A percentile compares a stretch with the other conserved stretches of the same genome.
These are phyloP conservation scores for Kwoniella heveanensis DNA, from an alignment of 768 basidiomycete species.

Conservation along the genomic window DNA sequence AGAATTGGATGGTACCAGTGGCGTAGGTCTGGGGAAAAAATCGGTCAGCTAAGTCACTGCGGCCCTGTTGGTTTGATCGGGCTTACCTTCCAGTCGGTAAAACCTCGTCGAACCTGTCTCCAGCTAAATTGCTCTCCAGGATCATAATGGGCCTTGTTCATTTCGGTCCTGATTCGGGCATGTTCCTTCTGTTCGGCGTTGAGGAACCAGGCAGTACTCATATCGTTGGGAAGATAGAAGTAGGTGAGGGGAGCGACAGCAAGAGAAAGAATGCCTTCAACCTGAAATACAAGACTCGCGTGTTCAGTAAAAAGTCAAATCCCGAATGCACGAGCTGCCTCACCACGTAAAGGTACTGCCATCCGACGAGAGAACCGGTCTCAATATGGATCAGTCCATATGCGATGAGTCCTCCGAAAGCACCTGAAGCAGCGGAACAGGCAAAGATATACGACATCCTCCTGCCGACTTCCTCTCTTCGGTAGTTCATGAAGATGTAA, in stretches of 20 bases:
- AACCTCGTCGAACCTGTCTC: slow-evolving; percentile 23
- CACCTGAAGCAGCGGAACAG: slow-evolving; percentile 80
- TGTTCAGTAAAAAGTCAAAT: background rate
- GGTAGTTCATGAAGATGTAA: slow-evolving; percentile 34
- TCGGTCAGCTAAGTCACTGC: background rate
- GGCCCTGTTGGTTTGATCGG: slow-evolving; percentile 11
- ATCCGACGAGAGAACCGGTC: slow-evolving; percentile 48
- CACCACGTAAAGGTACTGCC: slow-evolving; percentile 41
- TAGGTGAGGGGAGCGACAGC: slow-evolving; percentile 25
- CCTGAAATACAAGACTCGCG: background rate
- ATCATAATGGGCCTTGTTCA: slow-evolving; percentile 35
- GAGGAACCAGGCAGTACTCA: slow-evolving; percentile 37
- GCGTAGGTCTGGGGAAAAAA: background rate
- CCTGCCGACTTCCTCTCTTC: slow-evolving; percentile 29
- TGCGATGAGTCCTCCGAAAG: slow-evolving; percentile 70
- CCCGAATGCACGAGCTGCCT: background rate
- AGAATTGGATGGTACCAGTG: slow-evolving; percentile 36
- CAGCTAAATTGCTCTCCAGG: slow-evolving; percentile 37
- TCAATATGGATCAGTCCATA: slow-evolving; percentile 72
- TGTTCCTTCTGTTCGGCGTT: slow-evolving; percentile 29
- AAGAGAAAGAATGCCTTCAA: slow-evolving; percentile 41
- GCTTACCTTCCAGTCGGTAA: slow-evolving; percentile 31
- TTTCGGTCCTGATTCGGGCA: slow-evolving; percentile 23
- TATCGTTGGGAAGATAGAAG: slow-evolving; percentile 36
- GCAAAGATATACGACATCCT: slow-evolving; percentile 74